Base-by-base conservation (phyloP, 495 filamentous ascomycete species). In the Hypoxylon fuscum region DNA sequence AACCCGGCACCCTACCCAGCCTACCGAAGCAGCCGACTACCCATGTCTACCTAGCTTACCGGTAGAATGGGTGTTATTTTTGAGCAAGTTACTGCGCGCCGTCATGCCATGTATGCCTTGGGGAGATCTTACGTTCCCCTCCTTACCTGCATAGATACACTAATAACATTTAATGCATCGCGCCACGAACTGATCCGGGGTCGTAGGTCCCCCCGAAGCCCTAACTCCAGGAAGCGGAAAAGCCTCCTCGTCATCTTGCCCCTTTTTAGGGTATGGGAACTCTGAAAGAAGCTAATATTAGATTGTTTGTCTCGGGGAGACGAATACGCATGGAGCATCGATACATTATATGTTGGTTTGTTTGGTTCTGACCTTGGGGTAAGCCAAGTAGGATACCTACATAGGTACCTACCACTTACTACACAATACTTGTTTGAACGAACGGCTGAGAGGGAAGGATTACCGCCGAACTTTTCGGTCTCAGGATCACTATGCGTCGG, bases 401-500 rank as follows among this genome's bases (percentile, higher is more conserved):
- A n/a, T n/a, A n/a, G n/a, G n/a, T n/a, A n/a, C n/a, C n/a, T n/a
- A n/a, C n/a, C n/a, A n/a, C n/a, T n/a, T n/a, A n/a, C n/a, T n/a
- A n/a, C 35, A 38, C 12, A 5, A 12, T 12, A 38, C n/a, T 38
- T 38, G 7, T 15, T 38, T 2, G n/a, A 38, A 14, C 35, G 5
- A 21, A 42, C 40, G 40, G 40, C 40, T 42, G 40, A 23, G n/a
- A 44, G 25, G n/a, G n/a, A 23, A 53, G 23, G 37, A 43, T 51
- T 40, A 27, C 20, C 14, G 3, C 23, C 37, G 7, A n/a, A n/a
- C n/a, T n/a, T 9, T 5, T 47, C 32, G 31, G 42, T 46, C 10
- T 41, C 20, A 40, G 42, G 42, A 56, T 56, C 42, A 47, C 7
- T 9, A 9, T 37, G 25, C 44, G 27, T 49, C 46, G 29, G 35